Base-by-base conservation (phyloP, 1,284 basidiomycete genomes). In the Agaricales sp. region DNA sequence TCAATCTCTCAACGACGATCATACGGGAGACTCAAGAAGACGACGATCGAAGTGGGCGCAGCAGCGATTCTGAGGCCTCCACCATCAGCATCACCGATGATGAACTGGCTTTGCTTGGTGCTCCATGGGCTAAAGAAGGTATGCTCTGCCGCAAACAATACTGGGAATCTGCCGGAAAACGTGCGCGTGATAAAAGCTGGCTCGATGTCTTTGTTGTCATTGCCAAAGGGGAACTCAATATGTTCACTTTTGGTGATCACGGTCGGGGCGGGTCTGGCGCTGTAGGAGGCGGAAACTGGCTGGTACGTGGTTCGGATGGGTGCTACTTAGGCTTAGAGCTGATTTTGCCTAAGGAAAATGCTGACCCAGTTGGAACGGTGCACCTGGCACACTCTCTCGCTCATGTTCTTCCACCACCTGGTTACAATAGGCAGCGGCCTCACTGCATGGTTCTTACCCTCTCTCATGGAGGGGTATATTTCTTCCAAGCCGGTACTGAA, bases 51-150 rank as follows among this genome's bases (percentile, higher is more conserved):
- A 92, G 87, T 54, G 60, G 80, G 11, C 72, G 75, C 18, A 86
- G 81, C 57, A 72, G 77, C 30, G 73, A 71, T 39, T 78, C 82
- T 4, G 68, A 61, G 44, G 78, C 76, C 16, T 84, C 82, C 1
- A 79, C 75, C 22, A 83, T 89, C 57, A 89, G 87, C 53, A 87
- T 95, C 52, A 82, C 84, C 3, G 94, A 98, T 61, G 93, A 97
- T 61, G 92, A 97, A 66, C 74, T 98, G 11, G 94, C 95, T 1
- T 71, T 98, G 26, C 78, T 96, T 11, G 95, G 95, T 20, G 83
- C 95, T 2, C 95, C 95, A 0, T 99, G 95, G 95, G 95, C 95
- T 0, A 99, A 99, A 65, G 95, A 99, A 65, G 95, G 95, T 13
- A 87, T 94, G 71, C 77, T 99, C 2, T 87, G 84, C 55, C 82